Evolutionary conservation across 306 rosid genomes (phyloP).

Genomic region (Prinsepia uniflora): DNA sequence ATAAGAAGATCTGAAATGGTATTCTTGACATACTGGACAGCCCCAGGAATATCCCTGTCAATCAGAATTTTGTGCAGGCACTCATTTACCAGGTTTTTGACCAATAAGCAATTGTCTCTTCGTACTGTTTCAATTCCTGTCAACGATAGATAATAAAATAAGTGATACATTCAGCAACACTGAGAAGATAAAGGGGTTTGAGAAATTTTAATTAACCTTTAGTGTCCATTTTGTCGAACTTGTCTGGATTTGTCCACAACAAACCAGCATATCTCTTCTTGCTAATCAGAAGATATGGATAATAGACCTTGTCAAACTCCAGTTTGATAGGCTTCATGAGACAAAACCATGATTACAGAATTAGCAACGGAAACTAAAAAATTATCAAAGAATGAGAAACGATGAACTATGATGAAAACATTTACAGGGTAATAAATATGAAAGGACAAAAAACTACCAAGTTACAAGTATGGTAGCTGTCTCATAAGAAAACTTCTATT

Average conservation of each 20-base stretch:
- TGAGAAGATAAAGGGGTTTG: background rate
- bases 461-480: background rate
- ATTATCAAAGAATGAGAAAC: conserved; percentile 17
- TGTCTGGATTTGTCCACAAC: conserved; percentile 74
- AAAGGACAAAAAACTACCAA: background rate
- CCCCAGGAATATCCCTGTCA: conserved; percentile 86
- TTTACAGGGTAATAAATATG: background rate
- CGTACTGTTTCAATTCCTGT: conserved; percentile 95
- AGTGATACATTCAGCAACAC: background rate
- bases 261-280: conserved; percentile 99
- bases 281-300: conserved; percentile 92
- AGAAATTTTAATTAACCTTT: conserved; percentile 58
- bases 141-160: conserved; percentile 21
- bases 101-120: conserved; percentile 95
- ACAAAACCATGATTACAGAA: conserved; percentile 11
- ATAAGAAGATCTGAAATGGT: conserved; percentile 95
- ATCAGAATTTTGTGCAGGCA: conserved; percentile 87
- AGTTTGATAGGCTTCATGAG: conserved; percentile 85
- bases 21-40: conserved; percentile 85
- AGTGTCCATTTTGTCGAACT: conserved; percentile 92
- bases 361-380: background rate
- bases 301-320: conserved; percentile 95
- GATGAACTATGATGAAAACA: background rate
- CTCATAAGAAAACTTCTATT: background rate
- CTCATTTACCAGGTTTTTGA: conserved; percentile 87